Percentiles rank a stretch among this genome's conserved stretches.
phyloP scores from a whole-genome alignment of 371 early-diverging fungal genomes.

The Mortierella sp. region DNA sequence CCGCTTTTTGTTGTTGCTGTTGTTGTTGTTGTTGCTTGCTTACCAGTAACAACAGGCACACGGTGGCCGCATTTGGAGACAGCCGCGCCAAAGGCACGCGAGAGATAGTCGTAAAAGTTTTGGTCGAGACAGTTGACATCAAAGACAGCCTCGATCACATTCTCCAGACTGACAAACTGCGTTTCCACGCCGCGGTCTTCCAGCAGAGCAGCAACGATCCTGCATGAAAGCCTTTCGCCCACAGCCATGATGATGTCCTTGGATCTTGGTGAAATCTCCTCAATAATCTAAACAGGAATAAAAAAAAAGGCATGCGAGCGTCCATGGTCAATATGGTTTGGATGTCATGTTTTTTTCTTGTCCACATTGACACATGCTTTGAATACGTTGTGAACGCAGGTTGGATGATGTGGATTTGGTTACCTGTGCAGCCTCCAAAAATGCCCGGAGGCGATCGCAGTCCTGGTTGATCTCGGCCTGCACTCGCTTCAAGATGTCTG shows the following conservation, averaged over 20 bases:
- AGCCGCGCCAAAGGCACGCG: conserved; percentile 74
- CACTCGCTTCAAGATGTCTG: conserved; percentile 66
- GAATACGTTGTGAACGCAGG: no score
- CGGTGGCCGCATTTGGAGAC: conserved; percentile 75
- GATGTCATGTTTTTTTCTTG: background rate
- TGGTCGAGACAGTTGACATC: conserved; percentile 86
- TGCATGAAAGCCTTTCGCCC: conserved; percentile 95
- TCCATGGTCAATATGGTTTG: background rate
- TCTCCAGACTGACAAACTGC: conserved; percentile 87
- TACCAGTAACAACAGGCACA: conserved; percentile 88
- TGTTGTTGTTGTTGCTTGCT: background rate
- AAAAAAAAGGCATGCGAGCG: no score
- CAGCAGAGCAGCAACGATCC: conserved; percentile 88
- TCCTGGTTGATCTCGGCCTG: conserved; percentile 76
- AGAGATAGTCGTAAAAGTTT: conserved; percentile 92
- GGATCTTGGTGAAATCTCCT: conserved; percentile 96
- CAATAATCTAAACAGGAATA: conserved; percentile 76
- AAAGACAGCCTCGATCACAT: conserved; percentile 84
- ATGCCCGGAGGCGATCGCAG: conserved; percentile 81
- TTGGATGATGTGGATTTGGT: background rate
- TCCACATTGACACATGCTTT: background rate
- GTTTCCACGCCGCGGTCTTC: conserved; percentile 88
- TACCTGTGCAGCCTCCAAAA: conserved; percentile 96
- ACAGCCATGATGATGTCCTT: conserved; percentile 94
- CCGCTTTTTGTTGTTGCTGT: background rate